Conservation (phyloP, 139 green algal genomes). For the Trebouxia sp. region DNA sequence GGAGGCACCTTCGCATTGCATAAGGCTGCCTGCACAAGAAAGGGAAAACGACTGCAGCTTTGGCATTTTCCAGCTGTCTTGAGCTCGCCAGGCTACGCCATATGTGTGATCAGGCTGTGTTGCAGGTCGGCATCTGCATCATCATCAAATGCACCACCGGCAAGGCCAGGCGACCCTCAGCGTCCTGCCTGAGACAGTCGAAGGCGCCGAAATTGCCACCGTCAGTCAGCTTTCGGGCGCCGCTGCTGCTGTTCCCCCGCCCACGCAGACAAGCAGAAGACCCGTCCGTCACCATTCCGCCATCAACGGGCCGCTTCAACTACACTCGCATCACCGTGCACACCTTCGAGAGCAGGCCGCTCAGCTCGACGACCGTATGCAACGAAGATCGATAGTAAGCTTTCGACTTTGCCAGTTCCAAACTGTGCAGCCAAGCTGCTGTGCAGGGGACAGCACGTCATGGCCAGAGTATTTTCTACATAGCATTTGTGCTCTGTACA, state of each 20-base stretch:
- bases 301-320: neutral
- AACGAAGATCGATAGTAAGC: neutral
- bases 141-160: slow-evolving; percentile 16
- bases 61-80: too few species aligned
- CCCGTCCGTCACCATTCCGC: neutral
- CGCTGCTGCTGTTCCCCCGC: neutral
- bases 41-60: too few species aligned
- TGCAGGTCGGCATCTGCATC: slow-evolving; percentile 25
- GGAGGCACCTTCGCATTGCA: too few species aligned
- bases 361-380: slow-evolving; percentile 13
- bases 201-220: slow-evolving; percentile 15
- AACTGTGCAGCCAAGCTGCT: too few species aligned
- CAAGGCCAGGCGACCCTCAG: neutral
- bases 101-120: neutral
- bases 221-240: neutral
- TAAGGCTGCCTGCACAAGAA: too few species aligned
- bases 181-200: neutral
- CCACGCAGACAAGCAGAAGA: neutral
- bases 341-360: slow-evolving; percentile 1
- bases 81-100: too few species aligned
- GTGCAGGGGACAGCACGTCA: too few species aligned
- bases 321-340: slow-evolving; percentile 6
- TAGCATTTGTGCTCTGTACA: too few species aligned
- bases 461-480: too few species aligned
- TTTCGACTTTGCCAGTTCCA: too few species aligned